Percentiles rank a stretch among this genome's conserved stretches.
Conservation (phyloP, 2,329 filamentous ascomycete genomes). For the Aureobasidium sp. region DNA sequence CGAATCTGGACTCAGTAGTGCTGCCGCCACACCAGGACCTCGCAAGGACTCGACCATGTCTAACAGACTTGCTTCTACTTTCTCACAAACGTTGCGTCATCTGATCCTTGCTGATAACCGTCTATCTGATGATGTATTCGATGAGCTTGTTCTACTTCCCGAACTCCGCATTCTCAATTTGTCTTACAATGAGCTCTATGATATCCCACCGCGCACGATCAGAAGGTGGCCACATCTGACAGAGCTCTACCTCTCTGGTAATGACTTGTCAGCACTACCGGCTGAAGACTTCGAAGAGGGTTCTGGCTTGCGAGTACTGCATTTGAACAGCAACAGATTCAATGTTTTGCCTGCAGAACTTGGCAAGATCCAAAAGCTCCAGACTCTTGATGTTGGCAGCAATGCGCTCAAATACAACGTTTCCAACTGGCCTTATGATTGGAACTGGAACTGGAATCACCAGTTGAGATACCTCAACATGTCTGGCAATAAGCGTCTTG, state of each 20-base stretch:
- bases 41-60: conserved; percentile 89
- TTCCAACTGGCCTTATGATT: conserved; percentile 97
- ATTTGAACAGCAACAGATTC: conserved; percentile 97
- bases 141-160: conserved; percentile 73
- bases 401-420: conserved; percentile 98
- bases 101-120: conserved; percentile 90
- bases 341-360: conserved; percentile 93
- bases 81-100: conserved; percentile 76
- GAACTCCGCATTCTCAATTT: conserved; percentile 86
- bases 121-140: conserved; percentile 89
- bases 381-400: conserved; percentile 88
- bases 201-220: conserved; percentile 83
- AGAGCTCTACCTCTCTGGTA: conserved; percentile 91
- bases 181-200: conserved; percentile 89
- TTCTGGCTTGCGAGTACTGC: conserved; percentile 77
- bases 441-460: conserved; percentile 99
- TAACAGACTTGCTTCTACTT: conserved; percentile 73
- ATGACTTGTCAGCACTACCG: conserved; percentile 83
- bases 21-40: conserved; percentile 50
- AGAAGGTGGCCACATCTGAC: conserved; percentile 83
- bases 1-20: conserved; percentile 37
- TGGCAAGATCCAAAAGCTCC: conserved; percentile 84
- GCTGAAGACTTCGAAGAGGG: conserved; percentile 91
- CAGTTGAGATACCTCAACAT: conserved; percentile 92
- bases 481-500: conserved; percentile 90